Percentiles rank a stretch among this genome's conserved stretches.
These are phyloP conservation scores for Aspergillus nidulans DNA, from an alignment of 495 filamentous ascomycete genomes.

Conservation along the genomic window DNA sequence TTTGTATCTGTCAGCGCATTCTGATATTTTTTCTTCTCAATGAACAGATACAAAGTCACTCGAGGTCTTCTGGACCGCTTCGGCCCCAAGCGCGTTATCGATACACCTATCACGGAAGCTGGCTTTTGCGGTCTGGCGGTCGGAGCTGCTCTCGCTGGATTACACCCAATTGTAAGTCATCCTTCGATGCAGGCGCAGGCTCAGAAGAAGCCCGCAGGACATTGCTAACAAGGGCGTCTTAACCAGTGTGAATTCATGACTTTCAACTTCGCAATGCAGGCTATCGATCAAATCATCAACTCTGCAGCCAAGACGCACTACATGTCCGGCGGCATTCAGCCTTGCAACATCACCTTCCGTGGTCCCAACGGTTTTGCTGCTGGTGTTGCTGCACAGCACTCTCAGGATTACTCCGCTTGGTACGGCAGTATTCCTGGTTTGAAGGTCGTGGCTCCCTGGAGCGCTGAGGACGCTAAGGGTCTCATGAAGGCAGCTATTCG, in stretches of 20 bases:
- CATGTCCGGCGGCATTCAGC: slow-evolving; percentile 99
- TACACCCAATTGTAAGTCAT: slow-evolving; percentile 82
- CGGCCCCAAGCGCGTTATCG: slow-evolving; percentile 94
- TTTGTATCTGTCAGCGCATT: background rate
- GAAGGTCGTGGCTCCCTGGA: slow-evolving; percentile 95
- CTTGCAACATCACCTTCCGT: slow-evolving; percentile 98
- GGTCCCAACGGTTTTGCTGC: slow-evolving; percentile 96
- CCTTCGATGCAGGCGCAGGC: background rate
- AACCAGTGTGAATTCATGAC: slow-evolving; percentile 99
- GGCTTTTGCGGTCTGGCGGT: slow-evolving; percentile 91
- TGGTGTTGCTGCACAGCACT: slow-evolving; percentile 96
- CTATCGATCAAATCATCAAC: slow-evolving; percentile 99
- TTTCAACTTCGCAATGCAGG: slow-evolving; percentile 99
- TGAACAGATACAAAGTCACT: slow-evolving; percentile 92
- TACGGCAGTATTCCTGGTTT: slow-evolving; percentile 96
- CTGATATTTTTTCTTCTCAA: slow-evolving; percentile 8
- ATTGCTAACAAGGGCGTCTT: slow-evolving; percentile 4
- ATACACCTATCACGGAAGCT: slow-evolving; percentile 96
- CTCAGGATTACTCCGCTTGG: slow-evolving; percentile 97
- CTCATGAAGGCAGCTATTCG: slow-evolving; percentile 95
- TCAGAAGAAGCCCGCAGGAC: background rate
- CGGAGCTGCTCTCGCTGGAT: slow-evolving; percentile 87
- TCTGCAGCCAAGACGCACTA: slow-evolving; percentile 98
- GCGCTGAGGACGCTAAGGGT: slow-evolving; percentile 96
- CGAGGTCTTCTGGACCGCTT: slow-evolving; percentile 96